phyloP scores from a whole-genome alignment of 768 basidiomycete species.

The Baorangia bicolor region DNA sequence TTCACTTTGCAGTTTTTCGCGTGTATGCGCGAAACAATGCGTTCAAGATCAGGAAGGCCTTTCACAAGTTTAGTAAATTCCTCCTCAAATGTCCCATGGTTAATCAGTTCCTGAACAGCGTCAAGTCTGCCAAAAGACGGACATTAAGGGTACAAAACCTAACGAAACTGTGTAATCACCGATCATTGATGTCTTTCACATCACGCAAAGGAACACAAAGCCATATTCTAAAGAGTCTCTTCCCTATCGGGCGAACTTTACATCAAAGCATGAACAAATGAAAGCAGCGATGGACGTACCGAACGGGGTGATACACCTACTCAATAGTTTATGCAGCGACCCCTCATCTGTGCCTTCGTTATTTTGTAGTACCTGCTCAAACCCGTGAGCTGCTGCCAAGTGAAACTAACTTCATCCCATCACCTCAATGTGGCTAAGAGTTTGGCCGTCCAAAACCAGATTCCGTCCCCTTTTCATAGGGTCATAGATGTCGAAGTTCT shows the following conservation, averaged over 20 bases:
- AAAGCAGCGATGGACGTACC: slow-evolving; percentile 44
- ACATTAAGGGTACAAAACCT: slow-evolving; percentile 14
- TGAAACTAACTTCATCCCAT: slow-evolving; percentile 5
- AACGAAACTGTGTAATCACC: slow-evolving; percentile 45
- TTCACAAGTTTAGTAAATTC: slow-evolving; percentile 76
- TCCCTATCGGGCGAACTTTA: slow-evolving; percentile 52
- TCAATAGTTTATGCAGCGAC: slow-evolving; percentile 77
- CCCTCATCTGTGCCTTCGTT: slow-evolving; percentile 94
- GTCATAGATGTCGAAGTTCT: slow-evolving; percentile 97
- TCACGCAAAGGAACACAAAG: slow-evolving; percentile 88
- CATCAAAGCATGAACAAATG: not conserved
- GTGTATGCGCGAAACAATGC: slow-evolving; percentile 92
- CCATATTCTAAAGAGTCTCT: slow-evolving; percentile 96
- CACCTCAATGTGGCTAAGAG: slow-evolving; percentile 92
- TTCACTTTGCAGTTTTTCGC: slow-evolving; percentile 85
- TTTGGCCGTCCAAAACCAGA: slow-evolving; percentile 90
- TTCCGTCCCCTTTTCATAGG: slow-evolving; percentile 90
- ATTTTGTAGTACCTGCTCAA: slow-evolving; percentile 72
- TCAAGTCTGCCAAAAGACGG: slow-evolving; percentile 61
- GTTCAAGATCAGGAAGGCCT: slow-evolving; percentile 87
- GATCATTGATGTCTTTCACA: slow-evolving; percentile 80
- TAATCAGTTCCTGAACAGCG: slow-evolving; percentile 89
- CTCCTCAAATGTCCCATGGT: slow-evolving; percentile 71
- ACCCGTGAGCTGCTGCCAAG: slow-evolving; percentile 4
- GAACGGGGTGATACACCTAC: slow-evolving; percentile 87